Evolutionary conservation across 2,329 filamentous ascomycete genomes (phyloP).

Genomic region (Pyricularia grisea): DNA sequence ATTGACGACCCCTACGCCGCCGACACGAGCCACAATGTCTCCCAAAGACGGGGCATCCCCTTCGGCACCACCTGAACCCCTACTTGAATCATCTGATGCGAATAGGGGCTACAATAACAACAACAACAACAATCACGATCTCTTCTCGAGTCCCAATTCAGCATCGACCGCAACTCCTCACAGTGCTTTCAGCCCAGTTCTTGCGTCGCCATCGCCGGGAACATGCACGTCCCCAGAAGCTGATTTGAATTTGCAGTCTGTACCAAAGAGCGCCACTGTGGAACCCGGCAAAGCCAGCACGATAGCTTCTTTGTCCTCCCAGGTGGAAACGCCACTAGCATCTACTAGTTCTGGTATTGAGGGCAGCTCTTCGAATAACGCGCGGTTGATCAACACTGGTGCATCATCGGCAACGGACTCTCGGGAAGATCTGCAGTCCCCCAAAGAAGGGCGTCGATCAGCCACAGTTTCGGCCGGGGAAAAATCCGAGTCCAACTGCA

Average conservation of each 20-base stretch:
- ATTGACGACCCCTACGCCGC: background rate
- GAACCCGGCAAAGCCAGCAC: background rate
- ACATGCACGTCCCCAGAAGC: constrained; percentile 1
- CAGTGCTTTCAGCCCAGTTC: constrained; percentile 5
- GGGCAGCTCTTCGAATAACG: background rate
- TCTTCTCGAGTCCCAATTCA: constrained; percentile 4
- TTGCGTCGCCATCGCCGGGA: constrained; percentile 2
- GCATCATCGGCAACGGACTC: background rate
- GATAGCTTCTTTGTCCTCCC: background rate
- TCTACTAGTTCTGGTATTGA: background rate
- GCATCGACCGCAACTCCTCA: background rate
- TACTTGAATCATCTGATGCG: background rate
- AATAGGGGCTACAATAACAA: background rate
- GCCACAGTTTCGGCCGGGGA: background rate
- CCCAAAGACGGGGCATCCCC: background rate
- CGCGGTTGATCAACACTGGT: background rate
- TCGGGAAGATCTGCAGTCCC: background rate
- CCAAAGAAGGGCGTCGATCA: background rate
- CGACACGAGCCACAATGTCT: constrained; percentile 3
- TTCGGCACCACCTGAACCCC: background rate
- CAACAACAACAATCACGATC: background rate
- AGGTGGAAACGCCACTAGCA: background rate
- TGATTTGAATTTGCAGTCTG: background rate
- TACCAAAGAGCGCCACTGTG: background rate
- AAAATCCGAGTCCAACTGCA: background rate